These are phyloP conservation scores for Blastomyces gilchristii DNA, from an alignment of 2,329 filamentous ascomycete genomes.

Conservation along the genomic window DNA sequence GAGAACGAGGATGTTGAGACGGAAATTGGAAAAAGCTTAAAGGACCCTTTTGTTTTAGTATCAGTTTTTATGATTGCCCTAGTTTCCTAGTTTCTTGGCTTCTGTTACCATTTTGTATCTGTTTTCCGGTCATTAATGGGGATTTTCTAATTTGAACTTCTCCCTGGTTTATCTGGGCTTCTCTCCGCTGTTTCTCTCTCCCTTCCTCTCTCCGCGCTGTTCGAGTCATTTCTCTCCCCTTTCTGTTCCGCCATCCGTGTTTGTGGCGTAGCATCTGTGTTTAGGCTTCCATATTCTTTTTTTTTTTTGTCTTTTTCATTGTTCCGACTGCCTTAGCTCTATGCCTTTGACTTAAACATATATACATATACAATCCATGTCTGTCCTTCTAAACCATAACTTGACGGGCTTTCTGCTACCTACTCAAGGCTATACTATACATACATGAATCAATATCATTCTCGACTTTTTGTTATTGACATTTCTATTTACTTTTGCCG, in stretches of 20 bases:
- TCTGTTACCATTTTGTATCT: not conserved
- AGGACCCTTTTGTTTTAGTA: not conserved
- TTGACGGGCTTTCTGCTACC: not conserved
- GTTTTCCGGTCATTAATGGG: not conserved
- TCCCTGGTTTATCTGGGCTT: not conserved
- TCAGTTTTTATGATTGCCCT: not conserved
- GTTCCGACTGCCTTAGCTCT: not conserved
- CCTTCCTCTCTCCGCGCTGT: too few species aligned
- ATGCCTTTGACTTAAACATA: not conserved
- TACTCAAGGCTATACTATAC: not conserved
- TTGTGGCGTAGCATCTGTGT: not conserved
- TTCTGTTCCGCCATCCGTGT: not conserved
- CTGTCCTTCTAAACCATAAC: not conserved
- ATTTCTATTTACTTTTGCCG: not conserved
- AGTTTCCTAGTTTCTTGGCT: not conserved
- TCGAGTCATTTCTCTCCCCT: not conserved
- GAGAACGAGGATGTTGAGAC: slow-evolving; percentile 74
- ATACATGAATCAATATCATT: slow-evolving; percentile 1
- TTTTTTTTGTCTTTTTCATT: not conserved
- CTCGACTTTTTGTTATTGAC: not conserved
- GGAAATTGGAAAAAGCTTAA: slow-evolving; percentile 62
- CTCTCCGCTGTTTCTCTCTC: not conserved
- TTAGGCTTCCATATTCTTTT: not conserved
- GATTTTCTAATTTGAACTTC: not conserved
- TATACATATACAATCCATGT: not conserved